Base-by-base conservation (phyloP, 179 eudicot genomes). In the Dionaea muscipula region DNA sequence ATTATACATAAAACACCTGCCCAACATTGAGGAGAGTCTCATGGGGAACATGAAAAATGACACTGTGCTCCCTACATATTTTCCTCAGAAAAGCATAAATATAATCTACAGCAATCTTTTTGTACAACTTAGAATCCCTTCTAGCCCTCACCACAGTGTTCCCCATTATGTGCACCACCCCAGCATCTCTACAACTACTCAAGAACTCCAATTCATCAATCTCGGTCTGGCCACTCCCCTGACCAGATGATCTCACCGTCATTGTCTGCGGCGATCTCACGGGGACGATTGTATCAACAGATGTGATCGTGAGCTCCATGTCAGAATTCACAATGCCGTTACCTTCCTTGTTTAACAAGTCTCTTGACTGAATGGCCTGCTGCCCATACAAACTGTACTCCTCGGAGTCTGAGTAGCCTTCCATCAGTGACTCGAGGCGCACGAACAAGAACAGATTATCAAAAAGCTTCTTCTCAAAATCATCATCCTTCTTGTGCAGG, bases 1-100 rank as follows among this genome's bases (percentile, higher is more conserved):
- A n/a, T n/a, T n/a, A n/a, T n/a, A n/a, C n/a, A n/a, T n/a, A 89
- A 70, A 81, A 83, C 52, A 90, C 62, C 66, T 90, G 97, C 1
- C 97, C 97, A 21, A 90, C 97, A 47, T 86, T 90, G 63, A 90
- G 74, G 19, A 90, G 72, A 72, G 86, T 86, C 50, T 90, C 97
- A 81, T 90, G 97, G 47, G 97, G 97, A 18, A 90, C 75, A 77
- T 86, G 79, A 67, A 86, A 86, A 65, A 90, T 86, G 7, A 81
- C 97, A 73, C 97, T 90, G 60, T 90, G 71, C 62, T 86, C 95
- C 76, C 97, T 90, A 81, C 97, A 90, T 11, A 90, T 78, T 67
- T 86, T 90, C 81, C 97, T 78, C 59, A 90, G 84, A 65, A 90
- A 90, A 5, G 94, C 95, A 76, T 90, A 90, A 10, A 90, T 64